Evolutionary conservation across 2,329 filamentous ascomycete species (phyloP).

Genomic region (Aspergillus sclerotialis): DNA sequence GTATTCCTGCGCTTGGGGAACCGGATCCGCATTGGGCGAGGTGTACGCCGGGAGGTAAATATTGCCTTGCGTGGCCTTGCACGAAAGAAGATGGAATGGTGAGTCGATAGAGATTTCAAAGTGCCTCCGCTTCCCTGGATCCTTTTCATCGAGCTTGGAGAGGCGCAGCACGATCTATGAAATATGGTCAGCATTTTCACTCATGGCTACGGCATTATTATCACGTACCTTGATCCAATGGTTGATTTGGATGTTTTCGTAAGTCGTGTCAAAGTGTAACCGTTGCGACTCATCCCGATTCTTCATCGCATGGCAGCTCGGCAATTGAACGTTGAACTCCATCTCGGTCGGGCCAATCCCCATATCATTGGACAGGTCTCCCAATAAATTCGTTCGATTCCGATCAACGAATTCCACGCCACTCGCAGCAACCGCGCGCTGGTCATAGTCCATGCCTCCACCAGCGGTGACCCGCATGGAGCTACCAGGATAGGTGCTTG

Average conservation of each 20-base stretch:
- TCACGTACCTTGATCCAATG: constrained; percentile 85
- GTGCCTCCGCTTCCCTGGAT: constrained; percentile 72
- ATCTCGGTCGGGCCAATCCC: constrained; percentile 86
- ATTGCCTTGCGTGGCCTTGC: constrained; percentile 86
- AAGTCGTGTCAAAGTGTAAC: constrained; percentile 85
- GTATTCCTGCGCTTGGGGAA: constrained; percentile 49
- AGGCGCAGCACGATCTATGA: constrained; percentile 81
- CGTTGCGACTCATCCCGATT: constrained; percentile 60
- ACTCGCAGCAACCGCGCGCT: constrained; percentile 48
- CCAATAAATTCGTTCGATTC: constrained; percentile 64
- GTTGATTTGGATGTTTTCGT: constrained; percentile 87
- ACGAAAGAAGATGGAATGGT: constrained; percentile 87
- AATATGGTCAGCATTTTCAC: constrained; percentile 9
- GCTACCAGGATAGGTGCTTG: constrained; percentile 66
- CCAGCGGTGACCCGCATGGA: constrained; percentile 71
- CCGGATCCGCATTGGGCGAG: constrained; percentile 44
- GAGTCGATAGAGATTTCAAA: constrained; percentile 97
- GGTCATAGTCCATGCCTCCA: constrained; percentile 66
- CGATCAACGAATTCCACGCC: constrained; percentile 49
- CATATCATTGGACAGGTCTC: constrained; percentile 67
- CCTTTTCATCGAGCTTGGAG: constrained; percentile 71
- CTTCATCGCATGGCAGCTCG: constrained; percentile 77
- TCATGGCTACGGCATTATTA: neutral
- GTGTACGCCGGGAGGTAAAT: constrained; percentile 78
- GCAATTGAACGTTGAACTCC: constrained; percentile 87